Percentiles rank a stretch among this genome's conserved stretches.
Evolutionary conservation across 176 grass and related monocot species (phyloP).

Genomic region (Oryza glumipatula): DNA sequence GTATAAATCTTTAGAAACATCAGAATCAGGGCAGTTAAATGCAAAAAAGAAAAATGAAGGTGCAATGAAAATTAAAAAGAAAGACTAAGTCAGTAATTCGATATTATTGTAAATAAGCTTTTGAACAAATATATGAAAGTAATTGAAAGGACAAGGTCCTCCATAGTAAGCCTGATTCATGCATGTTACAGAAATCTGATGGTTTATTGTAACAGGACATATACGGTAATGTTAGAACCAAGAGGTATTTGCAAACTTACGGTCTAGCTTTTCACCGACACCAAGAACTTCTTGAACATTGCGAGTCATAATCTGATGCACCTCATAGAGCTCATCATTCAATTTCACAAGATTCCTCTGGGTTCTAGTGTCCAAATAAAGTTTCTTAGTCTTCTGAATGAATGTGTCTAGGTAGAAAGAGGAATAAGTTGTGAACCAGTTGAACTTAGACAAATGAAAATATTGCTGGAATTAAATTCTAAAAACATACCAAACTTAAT

Average conservation of each 20-base stretch:
- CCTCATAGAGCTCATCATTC: constrained; percentile 97
- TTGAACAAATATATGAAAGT: background rate
- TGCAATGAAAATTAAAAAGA: background rate
- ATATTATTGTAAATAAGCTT: background rate
- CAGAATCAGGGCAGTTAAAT: background rate
- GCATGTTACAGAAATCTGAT: constrained; percentile 8
- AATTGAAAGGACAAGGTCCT: background rate
- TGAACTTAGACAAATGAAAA: constrained; percentile 11
- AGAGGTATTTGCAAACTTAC: constrained; percentile 55
- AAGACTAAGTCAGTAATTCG: background rate
- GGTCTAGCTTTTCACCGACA: constrained; percentile 93
- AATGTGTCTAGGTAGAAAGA: constrained; percentile 72
- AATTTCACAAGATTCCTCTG: constrained; percentile 91
- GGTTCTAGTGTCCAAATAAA: constrained; percentile 94
- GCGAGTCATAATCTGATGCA: constrained; percentile 95
- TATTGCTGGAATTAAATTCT: constrained; percentile 21
- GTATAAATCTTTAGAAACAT: background rate
- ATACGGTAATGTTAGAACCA: constrained; percentile 17
- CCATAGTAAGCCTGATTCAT: background rate
- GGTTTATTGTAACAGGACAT: background rate
- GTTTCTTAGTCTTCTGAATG: constrained; percentile 98
- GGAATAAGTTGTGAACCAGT: constrained; percentile 29
- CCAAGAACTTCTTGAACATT: constrained; percentile 99
- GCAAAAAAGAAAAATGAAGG: background rate
- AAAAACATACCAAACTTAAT: constrained; percentile 87